Percentiles rank a stretch among this genome's conserved stretches.
Conservation (phyloP, 345 rosid species). For the Citrus cavaleriei region DNA sequence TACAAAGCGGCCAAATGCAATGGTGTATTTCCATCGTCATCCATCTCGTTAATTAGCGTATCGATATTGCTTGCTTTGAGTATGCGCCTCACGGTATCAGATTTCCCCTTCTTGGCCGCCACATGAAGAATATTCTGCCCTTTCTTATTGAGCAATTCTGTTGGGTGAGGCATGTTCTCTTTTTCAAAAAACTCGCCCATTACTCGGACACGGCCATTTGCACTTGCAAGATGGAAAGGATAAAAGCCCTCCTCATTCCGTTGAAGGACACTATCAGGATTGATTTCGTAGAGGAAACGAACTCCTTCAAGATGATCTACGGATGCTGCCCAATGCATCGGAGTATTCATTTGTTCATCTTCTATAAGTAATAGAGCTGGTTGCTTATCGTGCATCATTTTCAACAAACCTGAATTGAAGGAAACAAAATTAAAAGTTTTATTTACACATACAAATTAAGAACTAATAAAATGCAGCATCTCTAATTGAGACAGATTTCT, state of each 20-base stretch:
- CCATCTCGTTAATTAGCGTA: conserved; percentile 18
- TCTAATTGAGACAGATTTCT: too few species aligned
- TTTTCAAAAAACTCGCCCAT: conserved; percentile 9
- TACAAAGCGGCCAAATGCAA: conserved; percentile 27
- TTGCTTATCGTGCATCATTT: background rate
- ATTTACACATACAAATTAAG: too few species aligned
- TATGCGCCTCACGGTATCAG: conserved; percentile 9
- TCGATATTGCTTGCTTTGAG: background rate
- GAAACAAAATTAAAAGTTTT: too few species aligned
- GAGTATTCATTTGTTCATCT: background rate
- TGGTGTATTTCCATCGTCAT: conserved; percentile 31
- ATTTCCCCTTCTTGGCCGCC: conserved; percentile 19
- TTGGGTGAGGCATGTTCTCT: conserved; percentile 12
- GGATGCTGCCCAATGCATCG: conserved; percentile 11
- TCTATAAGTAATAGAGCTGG: background rate
- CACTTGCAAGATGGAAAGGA: conserved; percentile 26
- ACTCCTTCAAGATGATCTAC: background rate
- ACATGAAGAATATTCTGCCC: conserved; percentile 30
- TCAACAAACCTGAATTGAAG: conserved; percentile 3
- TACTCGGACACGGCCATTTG: conserved; percentile 8
- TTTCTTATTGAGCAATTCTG: conserved; percentile 3
- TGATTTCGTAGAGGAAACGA: background rate
- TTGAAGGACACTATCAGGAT: background rate
- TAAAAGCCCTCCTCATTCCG: conserved; percentile 15
- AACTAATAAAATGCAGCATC: too few species aligned